Evolutionary conservation across 805 yeast genomes (phyloP), one percentile per base, ranked within the genome.

Genomic region (Candida nitratophila): DNA sequence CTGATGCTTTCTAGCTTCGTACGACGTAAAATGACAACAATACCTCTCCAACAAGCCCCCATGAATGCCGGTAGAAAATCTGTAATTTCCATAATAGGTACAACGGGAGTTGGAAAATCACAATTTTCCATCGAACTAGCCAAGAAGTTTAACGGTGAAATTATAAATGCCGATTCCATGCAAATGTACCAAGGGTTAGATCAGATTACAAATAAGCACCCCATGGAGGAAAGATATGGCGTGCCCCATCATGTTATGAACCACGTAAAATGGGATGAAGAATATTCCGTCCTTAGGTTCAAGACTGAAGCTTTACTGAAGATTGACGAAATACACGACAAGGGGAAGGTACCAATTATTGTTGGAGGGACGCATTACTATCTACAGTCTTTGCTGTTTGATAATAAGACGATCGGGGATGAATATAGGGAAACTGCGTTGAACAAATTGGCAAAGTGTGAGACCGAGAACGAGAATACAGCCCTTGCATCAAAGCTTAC

Each of bases 341-440:
- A 84, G 19, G 86, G 86, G 0, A 89, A 88, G 54, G 52, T 84
- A 1, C 97, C 99, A 0, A 85, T 93, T 3, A 60, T 93, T 0
- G 93, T 93, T 1, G 99, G 99, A 5, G 99, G 99, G 0, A 93
- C 99, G 0, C 97, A 90, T 57, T 93, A 93, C 61, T 93, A 93
- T 59, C 67, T 88, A 32, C 96, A 86, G 61, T 79, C 86, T 9
- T 59, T 91, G 8, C 58, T 87, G 9, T 86, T 90, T 58, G 70
- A 75, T 34, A 86, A 88, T 54, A 79, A 78, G 46, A 81, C 86
- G 0, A 72, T 84, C 7, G 73, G 37, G 16, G 16, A 17, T 64
- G 42, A 60, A 64, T 1, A 39, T 64, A 40, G 60, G 64, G 1
- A 39, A 26, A 4, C 63, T 58, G 16, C 71, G 65, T 51, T 48